These are phyloP conservation scores for Aureobasidium sp. DNA, from an alignment of 2,329 filamentous ascomycete genomes.

Conservation along the genomic window DNA sequence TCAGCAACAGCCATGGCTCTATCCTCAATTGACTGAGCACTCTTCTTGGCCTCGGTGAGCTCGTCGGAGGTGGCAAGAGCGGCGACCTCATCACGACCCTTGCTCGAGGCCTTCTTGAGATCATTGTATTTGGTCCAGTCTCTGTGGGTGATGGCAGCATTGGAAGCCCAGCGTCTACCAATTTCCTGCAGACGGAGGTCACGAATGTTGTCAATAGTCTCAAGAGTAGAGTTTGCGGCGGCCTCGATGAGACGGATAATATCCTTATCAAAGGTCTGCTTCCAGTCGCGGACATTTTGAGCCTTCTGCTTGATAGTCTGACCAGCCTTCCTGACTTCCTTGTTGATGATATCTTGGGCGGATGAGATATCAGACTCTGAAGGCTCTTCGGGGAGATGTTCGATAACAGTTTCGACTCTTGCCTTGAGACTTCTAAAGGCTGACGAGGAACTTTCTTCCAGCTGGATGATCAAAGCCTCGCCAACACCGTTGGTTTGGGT, in stretches of 20 bases:
- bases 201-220: slow-evolving; percentile 73
- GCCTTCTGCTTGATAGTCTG: slow-evolving; percentile 68
- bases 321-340: slow-evolving; percentile 58
- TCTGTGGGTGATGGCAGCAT: slow-evolving; percentile 90
- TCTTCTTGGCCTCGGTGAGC: slow-evolving; percentile 58
- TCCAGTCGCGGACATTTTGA: slow-evolving; percentile 69
- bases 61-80: slow-evolving; percentile 66
- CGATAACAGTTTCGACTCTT: slow-evolving; percentile 52
- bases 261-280: slow-evolving; percentile 60
- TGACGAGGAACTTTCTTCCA: slow-evolving; percentile 58
- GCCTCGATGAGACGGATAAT: slow-evolving; percentile 60
- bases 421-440: slow-evolving; percentile 59
- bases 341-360: slow-evolving; percentile 44
- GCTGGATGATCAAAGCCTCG: slow-evolving; percentile 55
- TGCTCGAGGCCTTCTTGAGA: slow-evolving; percentile 70
- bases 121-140: slow-evolving; percentile 95
- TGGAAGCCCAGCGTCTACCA: slow-evolving; percentile 90
- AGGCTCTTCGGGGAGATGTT: slow-evolving; percentile 50
- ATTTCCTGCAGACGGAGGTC: slow-evolving; percentile 84
- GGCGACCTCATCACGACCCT: slow-evolving; percentile 78
- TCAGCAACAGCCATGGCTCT: slow-evolving; percentile 74
- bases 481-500: slow-evolving; percentile 60
- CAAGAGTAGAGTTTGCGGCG: slow-evolving; percentile 71
- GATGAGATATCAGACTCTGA: slow-evolving; percentile 44
- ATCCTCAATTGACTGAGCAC: slow-evolving; percentile 63